phyloP scores from a whole-genome alignment of 169 alveolate genomes.

The Perkinsus chesapeaki region DNA sequence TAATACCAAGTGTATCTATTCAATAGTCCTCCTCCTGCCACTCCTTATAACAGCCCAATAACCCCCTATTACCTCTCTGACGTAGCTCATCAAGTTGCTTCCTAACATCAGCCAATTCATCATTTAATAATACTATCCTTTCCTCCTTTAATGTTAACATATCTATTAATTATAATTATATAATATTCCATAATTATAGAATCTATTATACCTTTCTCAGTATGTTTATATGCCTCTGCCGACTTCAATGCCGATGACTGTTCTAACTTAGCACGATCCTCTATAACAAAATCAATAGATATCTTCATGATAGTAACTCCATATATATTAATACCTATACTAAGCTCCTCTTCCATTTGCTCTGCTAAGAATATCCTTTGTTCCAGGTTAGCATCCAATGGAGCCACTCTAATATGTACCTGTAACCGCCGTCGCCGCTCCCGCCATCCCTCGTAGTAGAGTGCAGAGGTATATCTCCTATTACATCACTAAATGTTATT shows the following conservation, averaged over 20 bases:
- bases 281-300: neutral
- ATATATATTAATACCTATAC: neutral
- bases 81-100: neutral
- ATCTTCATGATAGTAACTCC: neutral
- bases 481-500: neutral
- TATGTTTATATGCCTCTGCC: neutral
- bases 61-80: neutral
- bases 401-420: neutral
- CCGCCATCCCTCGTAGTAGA: neutral
- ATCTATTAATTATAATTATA: neutral
- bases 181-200: neutral
- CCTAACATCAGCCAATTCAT: neutral
- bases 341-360: neutral
- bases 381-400: neutral
- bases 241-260: neutral
- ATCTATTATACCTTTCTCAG: neutral
- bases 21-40: neutral
- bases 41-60: too few species aligned
- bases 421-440: neutral
- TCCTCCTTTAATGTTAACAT: neutral
- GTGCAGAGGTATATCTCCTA: too few species aligned
- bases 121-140: neutral
- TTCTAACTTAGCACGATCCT: neutral
- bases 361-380: neutral
- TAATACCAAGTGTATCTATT: neutral